These are phyloP conservation scores for Tulasnella sp. DNA, from an alignment of 768 basidiomycete genomes.

Conservation along the genomic window DNA sequence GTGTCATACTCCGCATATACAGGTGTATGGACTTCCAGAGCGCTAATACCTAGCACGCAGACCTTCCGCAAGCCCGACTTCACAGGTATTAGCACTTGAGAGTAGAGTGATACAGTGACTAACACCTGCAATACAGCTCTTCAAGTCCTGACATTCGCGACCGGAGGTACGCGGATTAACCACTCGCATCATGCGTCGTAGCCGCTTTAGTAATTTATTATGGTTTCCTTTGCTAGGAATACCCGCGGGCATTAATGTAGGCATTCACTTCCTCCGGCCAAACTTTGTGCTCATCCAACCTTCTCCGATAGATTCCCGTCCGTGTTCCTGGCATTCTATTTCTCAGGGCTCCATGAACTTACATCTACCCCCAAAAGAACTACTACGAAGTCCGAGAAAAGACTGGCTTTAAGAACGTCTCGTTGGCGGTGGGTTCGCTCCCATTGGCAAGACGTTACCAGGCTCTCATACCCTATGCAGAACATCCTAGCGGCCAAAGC, in stretches of 20 bases:
- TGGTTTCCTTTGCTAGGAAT: background rate
- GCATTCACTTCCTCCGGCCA: background rate
- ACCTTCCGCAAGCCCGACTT: slow-evolving; percentile 77
- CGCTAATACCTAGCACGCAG: background rate
- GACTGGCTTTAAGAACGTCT: slow-evolving; percentile 83
- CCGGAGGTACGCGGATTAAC: slow-evolving; percentile 76
- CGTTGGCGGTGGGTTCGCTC: slow-evolving; percentile 48
- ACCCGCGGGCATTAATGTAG: slow-evolving; percentile 38
- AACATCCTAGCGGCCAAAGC: slow-evolving; percentile 84
- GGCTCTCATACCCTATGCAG: slow-evolving; percentile 23
- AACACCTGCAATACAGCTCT: slow-evolving; percentile 34
- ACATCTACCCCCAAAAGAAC: slow-evolving; percentile 34
- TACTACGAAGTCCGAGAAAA: slow-evolving; percentile 77
- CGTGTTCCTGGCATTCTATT: background rate
- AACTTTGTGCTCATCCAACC: background rate
- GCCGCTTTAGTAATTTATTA: background rate
- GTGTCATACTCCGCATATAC: background rate
- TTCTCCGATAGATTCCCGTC: background rate
- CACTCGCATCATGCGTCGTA: slow-evolving; percentile 50
- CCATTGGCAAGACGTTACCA: too few relatives aligned
- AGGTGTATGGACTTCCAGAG: too few relatives aligned
- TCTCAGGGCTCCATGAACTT: background rate
- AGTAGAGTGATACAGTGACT: background rate
- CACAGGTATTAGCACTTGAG: slow-evolving; percentile 16
- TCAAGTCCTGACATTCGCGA: slow-evolving; percentile 72